Conservation (phyloP, 768 basidiomycete genomes). For the Kwoniella sp. region DNA sequence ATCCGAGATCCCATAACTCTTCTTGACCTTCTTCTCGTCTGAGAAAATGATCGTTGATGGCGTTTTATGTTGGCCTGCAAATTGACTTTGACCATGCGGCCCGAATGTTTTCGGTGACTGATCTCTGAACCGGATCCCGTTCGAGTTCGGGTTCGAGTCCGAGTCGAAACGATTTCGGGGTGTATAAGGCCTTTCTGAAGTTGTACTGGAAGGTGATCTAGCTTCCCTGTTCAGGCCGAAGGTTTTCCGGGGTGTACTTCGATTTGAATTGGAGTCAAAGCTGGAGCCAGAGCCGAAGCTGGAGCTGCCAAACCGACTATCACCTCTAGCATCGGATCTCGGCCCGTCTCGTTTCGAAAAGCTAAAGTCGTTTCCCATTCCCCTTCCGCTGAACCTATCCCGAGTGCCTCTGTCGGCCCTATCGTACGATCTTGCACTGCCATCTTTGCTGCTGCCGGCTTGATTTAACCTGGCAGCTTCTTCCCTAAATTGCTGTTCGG, state of each 20-base stretch:
- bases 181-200: neutral
- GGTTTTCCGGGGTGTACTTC: neutral
- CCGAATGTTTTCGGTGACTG: neutral
- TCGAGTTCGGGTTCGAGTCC: neutral
- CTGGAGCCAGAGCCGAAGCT: too few species aligned
- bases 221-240: neutral
- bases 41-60: neutral
- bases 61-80: neutral
- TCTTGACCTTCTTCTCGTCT: neutral
- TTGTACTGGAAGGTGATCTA: neutral
- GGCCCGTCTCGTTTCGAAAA: too few species aligned
- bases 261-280: too few species aligned
- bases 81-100: neutral
- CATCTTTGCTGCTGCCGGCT: neutral
- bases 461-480: neutral
- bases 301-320: too few species aligned
- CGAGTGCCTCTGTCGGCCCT: neutral
- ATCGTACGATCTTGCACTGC: neutral
- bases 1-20: neutral
- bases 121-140: neutral
- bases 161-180: neutral
- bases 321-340: too few species aligned
- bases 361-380: too few species aligned
- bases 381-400: neutral
- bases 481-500: neutral